Conservation (phyloP, 345 rosid genomes). For the Schrenkiella parvula region DNA sequence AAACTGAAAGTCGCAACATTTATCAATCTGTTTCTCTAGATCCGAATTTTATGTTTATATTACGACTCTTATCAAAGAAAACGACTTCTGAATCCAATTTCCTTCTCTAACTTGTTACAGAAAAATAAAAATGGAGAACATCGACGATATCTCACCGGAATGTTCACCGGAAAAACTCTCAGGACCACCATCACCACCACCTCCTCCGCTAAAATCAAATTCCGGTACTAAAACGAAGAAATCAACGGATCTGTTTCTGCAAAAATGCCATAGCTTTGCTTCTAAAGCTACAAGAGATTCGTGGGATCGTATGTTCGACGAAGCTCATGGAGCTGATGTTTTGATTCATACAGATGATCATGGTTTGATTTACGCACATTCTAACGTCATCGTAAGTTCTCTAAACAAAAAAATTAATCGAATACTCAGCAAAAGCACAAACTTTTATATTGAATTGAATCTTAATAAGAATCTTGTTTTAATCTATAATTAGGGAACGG, state of each 20-base stretch:
- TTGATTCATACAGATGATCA: conserved; percentile 44
- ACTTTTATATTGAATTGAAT: not conserved
- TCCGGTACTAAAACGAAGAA: not conserved
- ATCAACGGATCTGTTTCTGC: not conserved
- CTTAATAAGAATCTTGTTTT: not conserved
- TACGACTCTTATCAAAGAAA: too few species aligned
- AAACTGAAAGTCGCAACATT: not conserved
- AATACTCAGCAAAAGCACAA: not conserved
- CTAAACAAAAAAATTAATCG: not conserved
- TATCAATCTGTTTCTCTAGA: not conserved
- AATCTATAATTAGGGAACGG: conserved; percentile 53
- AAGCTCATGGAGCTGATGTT: conserved; percentile 69
- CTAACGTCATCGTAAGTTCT: conserved; percentile 64
- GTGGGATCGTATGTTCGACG: conserved; percentile 80
- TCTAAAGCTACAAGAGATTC: conserved; percentile 42
- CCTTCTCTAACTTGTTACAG: conserved; percentile 4
- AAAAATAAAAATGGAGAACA: conserved; percentile 12
- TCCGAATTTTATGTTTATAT: not conserved
- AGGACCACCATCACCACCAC: conserved; percentile 4
- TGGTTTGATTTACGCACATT: conserved; percentile 64
- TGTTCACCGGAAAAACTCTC: not conserved
- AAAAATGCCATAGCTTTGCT: conserved; percentile 18
- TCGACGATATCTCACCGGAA: conserved; percentile 11
- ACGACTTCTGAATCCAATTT: not conserved
- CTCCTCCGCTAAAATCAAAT: not conserved